phyloP scores from a whole-genome alignment of 1,284 basidiomycete genomes.

The Schizophyllum commune region DNA sequence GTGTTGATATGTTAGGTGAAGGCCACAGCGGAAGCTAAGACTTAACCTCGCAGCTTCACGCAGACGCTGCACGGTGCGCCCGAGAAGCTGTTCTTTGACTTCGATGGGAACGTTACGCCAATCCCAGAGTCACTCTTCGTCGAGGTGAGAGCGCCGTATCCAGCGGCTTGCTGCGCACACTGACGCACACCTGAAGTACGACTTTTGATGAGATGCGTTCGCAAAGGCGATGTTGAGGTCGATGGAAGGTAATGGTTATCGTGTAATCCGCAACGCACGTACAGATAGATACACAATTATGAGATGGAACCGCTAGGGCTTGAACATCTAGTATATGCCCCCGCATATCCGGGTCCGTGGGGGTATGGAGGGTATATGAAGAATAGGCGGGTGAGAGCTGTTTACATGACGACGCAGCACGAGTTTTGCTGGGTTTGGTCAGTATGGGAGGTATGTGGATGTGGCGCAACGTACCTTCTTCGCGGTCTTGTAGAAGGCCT shows the following conservation, averaged over 20 bases:
- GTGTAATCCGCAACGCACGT: background rate
- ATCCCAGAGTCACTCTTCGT: background rate
- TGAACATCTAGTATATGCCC: slow-evolving; percentile 3
- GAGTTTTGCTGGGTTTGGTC: slow-evolving; percentile 39
- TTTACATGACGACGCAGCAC: slow-evolving; percentile 51
- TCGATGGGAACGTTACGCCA: background rate
- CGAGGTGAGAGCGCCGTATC: background rate
- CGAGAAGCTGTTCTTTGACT: background rate
- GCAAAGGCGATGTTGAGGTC: background rate
- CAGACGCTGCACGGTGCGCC: background rate
- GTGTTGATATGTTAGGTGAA: background rate
- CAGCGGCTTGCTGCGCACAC: background rate
- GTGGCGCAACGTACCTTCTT: slow-evolving; percentile 64
- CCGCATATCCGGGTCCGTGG: background rate
- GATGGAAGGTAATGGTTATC: background rate
- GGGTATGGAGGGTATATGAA: slow-evolving; percentile 25
- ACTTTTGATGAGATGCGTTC: background rate
- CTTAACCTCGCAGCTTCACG: background rate
- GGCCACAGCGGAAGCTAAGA: too few species aligned
- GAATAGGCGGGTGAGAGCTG: slow-evolving; percentile 23
- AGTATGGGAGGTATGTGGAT: slow-evolving; percentile 5
- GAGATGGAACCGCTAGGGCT: background rate
- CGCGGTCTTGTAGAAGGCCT: slow-evolving; percentile 93
- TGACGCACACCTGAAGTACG: background rate
- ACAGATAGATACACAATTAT: slow-evolving; percentile 2